Percentiles rank a stretch among this genome's conserved stretches.
phyloP scores from a whole-genome alignment of 306 rosid genomes.

The Vigna reflexopilosa region DNA sequence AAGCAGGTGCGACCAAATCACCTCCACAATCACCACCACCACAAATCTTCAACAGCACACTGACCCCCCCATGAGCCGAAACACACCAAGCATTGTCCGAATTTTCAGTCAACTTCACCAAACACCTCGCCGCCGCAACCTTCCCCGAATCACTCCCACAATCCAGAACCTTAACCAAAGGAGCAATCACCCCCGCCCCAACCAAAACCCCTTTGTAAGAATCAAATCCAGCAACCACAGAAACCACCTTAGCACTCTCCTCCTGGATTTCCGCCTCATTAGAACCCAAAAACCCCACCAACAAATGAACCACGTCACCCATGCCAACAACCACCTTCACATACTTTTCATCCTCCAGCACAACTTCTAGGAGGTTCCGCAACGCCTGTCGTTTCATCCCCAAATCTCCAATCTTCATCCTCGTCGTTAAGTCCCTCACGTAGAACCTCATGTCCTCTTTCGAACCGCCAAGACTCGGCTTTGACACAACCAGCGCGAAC shows the following conservation, averaged over 20 bases:
- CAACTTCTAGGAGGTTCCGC: slow-evolving; percentile 60
- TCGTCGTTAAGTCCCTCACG: slow-evolving; percentile 71
- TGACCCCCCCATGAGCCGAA: slow-evolving; percentile 94
- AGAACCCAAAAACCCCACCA: slow-evolving; percentile 68
- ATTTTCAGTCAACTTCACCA: slow-evolving; percentile 80
- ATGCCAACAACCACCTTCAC: slow-evolving; percentile 71
- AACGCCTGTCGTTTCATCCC: slow-evolving; percentile 78
- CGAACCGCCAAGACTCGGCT: slow-evolving; percentile 76
- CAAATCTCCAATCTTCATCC: slow-evolving; percentile 86
- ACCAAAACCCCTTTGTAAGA: slow-evolving; percentile 62
- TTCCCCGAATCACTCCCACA: slow-evolving; percentile 65
- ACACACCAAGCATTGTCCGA: slow-evolving; percentile 90
- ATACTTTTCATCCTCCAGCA: slow-evolving; percentile 78
- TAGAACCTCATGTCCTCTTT: slow-evolving; percentile 89
- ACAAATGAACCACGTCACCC: slow-evolving; percentile 60
- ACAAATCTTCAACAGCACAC: slow-evolving; percentile 75
- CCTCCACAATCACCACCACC: slow-evolving; percentile 43
- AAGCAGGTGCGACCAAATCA: slow-evolving; percentile 77
- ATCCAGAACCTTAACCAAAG: slow-evolving; percentile 77
- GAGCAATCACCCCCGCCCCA: slow-evolving; percentile 72
- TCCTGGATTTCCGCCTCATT: slow-evolving; percentile 70
- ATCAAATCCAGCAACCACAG: slow-evolving; percentile 69
- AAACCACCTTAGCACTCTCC: slow-evolving; percentile 60
- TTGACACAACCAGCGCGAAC: slow-evolving; percentile 75
- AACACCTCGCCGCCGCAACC: slow-evolving; percentile 67